Evolutionary conservation across 106 monocot species (phyloP), one percentile per base, ranked within the genome.

Genomic region (Phalaenopsis equestris): DNA sequence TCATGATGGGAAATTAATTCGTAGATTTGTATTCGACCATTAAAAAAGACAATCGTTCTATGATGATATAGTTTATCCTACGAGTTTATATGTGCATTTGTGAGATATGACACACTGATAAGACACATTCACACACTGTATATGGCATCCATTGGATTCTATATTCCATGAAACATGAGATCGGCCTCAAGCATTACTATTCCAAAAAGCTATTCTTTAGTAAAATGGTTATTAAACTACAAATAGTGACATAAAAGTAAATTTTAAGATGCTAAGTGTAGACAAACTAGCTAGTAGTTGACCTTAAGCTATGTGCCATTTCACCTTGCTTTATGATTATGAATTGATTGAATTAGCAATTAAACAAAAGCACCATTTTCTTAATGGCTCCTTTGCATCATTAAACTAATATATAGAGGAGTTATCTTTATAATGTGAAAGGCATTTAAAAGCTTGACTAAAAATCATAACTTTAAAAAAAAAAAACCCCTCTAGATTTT

Each of bases 381-480:
- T 43, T 36, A 68, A 68, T 37, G 68, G 36, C 68, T 68, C 38
- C 38, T 24, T 68, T 68, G 37, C 70, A 70, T 39, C 38, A 70
- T 49, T 76, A 49, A 49, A 76, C 76, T 76, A 49, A 52, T 39
- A 11, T 18, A 11, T 18, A 14, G 17, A 75, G 49, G 36, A 3
- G 17, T n/a, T 3, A 8, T 45, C 74, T 74, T 49, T 49, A 76
- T 52, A 43, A 30, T 77, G 49, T 55, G 72, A 77, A 80, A 77
- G 19, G 57, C 57, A 72, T 84, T 15, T 77, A 42, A 52, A 81
- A 81, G 72, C 56, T 80, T 49, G 49, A 47, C 81, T 78, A 6
- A 42, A 41, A 42, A 49, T 52, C n/a, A 55, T 49, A 56, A 81
- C 75, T 77, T 42, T 17, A 67, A 8, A 48, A 80, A 80, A 80